Conservation (phyloP, 495 filamentous ascomycete species). For the Niebla homalea region DNA sequence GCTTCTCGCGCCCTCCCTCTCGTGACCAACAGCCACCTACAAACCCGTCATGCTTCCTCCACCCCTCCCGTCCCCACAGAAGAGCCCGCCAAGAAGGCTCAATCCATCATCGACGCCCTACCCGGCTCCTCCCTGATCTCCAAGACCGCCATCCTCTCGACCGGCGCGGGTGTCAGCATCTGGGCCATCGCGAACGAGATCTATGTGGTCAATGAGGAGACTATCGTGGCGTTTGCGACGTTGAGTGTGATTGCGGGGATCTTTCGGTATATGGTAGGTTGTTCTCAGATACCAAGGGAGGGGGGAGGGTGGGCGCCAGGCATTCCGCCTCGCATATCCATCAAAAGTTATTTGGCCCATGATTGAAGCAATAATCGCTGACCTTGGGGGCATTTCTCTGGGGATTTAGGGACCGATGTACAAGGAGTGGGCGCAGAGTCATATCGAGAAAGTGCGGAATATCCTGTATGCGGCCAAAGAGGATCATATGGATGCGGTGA, state of each 20-base stretch:
- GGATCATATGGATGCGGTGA: conserved; percentile 90
- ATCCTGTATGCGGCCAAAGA: conserved; percentile 86
- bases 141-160: conserved; percentile 93
- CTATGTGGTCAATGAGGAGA: conserved; percentile 98
- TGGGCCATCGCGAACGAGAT: conserved; percentile 98
- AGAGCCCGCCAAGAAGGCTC: conserved; percentile 86
- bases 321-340: too few relatives aligned
- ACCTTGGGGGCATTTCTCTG: too few relatives aligned
- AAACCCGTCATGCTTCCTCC: conserved; percentile 47
- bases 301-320: too few relatives aligned
- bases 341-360: too few relatives aligned
- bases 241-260: conserved; percentile 80
- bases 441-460: conserved; percentile 75
- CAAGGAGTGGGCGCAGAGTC: conserved; percentile 76
- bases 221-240: conserved; percentile 77
- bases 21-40: conserved; percentile 52
- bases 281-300: too few relatives aligned
- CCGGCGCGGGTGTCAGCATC: conserved; percentile 74
- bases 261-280: conserved; percentile 56
- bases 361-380: too few relatives aligned
- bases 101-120: conserved; percentile 83
- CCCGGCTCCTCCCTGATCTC: conserved; percentile 74
- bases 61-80: conserved; percentile 59
- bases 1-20: conserved; percentile 78
- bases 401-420: conserved; percentile 59